Base-by-base conservation (phyloP, 2,329 filamentous ascomycete genomes). In the Myriosclerotinia duriaeana region DNA sequence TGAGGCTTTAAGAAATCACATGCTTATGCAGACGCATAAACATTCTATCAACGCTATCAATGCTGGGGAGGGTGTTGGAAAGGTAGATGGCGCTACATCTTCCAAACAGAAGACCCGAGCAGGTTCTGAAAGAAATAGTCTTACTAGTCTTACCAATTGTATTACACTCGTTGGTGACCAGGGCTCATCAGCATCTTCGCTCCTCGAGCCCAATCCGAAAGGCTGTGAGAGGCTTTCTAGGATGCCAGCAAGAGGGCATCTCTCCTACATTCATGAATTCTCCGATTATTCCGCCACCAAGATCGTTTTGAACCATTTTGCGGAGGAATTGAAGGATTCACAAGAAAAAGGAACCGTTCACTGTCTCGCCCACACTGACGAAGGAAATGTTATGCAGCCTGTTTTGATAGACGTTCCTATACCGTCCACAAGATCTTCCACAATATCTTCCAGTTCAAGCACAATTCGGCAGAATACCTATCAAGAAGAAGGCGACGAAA, bases 221-320 rank as follows among this genome's bases (percentile, higher is more conserved):
- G 34, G 50, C 17, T 62, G 64, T 26, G 64, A 66, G 20, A 62
- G 53, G 30, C 50, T 62, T 26, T 61, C 58, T 12, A 61, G 58
- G 46, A 65, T 56, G 30, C 42, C 63, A 52, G 34, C 53, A 34
- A 46, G 53, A 30, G 53, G 22, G 34, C 44, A 73, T 17, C 62
- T 72, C 12, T 72, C 72, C 20, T 73, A 74, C 34, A 66, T 72
- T 36, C 73, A 74, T 67, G 71, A 74, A 34, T 73, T 72, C 46
- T 68, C 66, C 17, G 70, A 73, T 36, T 74, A 66, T 62, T 71
- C 68, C 8, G 66, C 71, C 38, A 67, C 73, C 52, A 71, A 70
- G 63, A 59, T 60, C 8, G 65, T 73, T 55, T 69, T 74, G 14
- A 68, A 74, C 6, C 69, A 73, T 53, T 72, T 69, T 53, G 71